These are phyloP conservation scores for Debaryomyces coudertii DNA, from an alignment of 1,139 yeast species.

Conservation along the genomic window DNA sequence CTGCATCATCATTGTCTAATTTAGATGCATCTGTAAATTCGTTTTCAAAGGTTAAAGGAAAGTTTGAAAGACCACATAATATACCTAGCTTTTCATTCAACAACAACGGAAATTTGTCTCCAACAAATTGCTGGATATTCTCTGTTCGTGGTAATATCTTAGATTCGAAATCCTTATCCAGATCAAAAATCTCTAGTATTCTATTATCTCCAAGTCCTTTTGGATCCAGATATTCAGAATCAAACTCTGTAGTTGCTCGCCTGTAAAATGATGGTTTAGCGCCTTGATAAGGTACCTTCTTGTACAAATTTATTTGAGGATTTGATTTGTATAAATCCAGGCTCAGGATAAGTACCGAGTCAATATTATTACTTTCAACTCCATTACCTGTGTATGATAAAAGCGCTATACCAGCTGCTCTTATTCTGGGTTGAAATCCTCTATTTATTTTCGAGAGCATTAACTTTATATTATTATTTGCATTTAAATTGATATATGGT, in stretches of 20 bases:
- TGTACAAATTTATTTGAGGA: conserved; percentile 14
- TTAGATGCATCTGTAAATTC: neutral
- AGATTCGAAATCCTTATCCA: conserved; percentile 16
- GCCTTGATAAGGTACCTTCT: conserved; percentile 17
- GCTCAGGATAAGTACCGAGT: conserved; percentile 20
- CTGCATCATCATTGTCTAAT: neutral
- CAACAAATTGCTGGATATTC: conserved; percentile 20
- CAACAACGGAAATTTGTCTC: conserved; percentile 25
- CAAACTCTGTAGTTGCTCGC: conserved; percentile 19
- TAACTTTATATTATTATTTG: neutral
- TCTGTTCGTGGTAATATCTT: conserved; percentile 14
- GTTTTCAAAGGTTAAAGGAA: conserved; percentile 14
- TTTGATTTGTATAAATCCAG: conserved; percentile 19
- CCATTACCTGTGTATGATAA: conserved; percentile 3
- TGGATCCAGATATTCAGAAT: conserved; percentile 17
- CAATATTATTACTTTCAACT: neutral
- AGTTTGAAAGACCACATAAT: conserved; percentile 17
- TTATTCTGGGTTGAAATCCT: neutral
- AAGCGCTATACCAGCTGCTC: neutral
- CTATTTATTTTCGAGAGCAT: conserved; percentile 5
- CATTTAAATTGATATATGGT: neutral
- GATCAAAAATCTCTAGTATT: conserved; percentile 16
- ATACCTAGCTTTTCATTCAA: conserved; percentile 25
- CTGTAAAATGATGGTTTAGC: conserved; percentile 19
- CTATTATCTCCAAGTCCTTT: conserved; percentile 15